Conservation (phyloP, 352 stramenopile genomes). For the Phytopythium helicoides region DNA sequence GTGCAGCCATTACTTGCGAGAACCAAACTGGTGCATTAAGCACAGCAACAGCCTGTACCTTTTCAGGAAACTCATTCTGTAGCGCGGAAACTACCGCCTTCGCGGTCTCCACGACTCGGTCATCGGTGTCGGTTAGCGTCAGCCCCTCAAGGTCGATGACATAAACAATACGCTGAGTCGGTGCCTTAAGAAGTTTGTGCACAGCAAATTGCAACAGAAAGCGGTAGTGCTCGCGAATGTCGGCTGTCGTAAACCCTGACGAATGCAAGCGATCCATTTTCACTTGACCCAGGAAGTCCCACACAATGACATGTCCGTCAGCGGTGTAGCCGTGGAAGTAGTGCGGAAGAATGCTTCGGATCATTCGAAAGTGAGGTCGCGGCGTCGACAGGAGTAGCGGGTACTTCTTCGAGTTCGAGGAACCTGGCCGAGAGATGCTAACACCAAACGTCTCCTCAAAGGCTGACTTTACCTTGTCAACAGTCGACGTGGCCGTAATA, state of each 20-base stretch:
- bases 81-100: slow-evolving; percentile 51
- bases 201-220: slow-evolving; percentile 78
- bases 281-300: slow-evolving; percentile 76
- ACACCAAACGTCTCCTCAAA: slow-evolving; percentile 74
- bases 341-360: slow-evolving; percentile 68
- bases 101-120: slow-evolving; percentile 62
- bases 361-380: slow-evolving; percentile 68
- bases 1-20: slow-evolving; percentile 66
- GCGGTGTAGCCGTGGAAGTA: slow-evolving; percentile 77
- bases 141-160: slow-evolving; percentile 77
- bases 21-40: slow-evolving; percentile 80
- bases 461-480: slow-evolving; percentile 61
- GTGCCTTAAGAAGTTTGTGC: slow-evolving; percentile 58
- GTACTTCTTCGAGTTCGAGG: slow-evolving; percentile 16
- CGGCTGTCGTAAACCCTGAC: slow-evolving; percentile 65
- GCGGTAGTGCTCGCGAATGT: slow-evolving; percentile 71
- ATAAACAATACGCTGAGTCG: slow-evolving; percentile 69
- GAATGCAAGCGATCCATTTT: slow-evolving; percentile 72
- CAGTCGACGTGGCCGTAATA: slow-evolving; percentile 24
- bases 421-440: slow-evolving; percentile 32
- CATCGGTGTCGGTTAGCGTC: slow-evolving; percentile 64
- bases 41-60: slow-evolving; percentile 53
- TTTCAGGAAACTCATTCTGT: slow-evolving; percentile 64
- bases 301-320: slow-evolving; percentile 65
- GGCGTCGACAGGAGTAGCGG: slow-evolving; percentile 37